Base-by-base conservation (phyloP, 1,284 basidiomycete species). In the Taiwanofungus camphoratus region DNA sequence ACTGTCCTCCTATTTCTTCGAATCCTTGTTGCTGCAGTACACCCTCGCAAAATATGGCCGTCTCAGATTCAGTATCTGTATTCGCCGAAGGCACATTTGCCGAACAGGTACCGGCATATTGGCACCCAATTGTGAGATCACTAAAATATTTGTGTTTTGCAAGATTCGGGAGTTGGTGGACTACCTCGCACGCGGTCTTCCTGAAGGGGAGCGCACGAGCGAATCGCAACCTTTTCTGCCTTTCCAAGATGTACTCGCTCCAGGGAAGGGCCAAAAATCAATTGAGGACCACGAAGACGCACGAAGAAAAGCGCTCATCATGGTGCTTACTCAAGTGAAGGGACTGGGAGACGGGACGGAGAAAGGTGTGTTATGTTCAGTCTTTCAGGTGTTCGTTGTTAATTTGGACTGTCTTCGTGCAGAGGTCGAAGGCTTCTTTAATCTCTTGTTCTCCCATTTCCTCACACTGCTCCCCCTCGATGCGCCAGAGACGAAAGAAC, bases 381-480 rank as follows among this genome's bases (percentile, higher is more conserved):
- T 33, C 24, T 5, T 19, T 21, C 37, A 24, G 16, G 11, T 34
- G 15, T n/a, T 18, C 16, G n/a, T n/a, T n/a, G n/a, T 43, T 5
- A 39, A 36, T 27, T 33, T 42, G 26, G 24, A 30, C 39, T 44
- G n/a, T 6, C 5, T 40, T 21, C 31, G 2, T 41, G 24, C 58
- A 90, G 87, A 90, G 65, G 79, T 81, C 52, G 86, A 90, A 64
- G 87, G 87, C n/a, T 90, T 89, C 63, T 89, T 87, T 71, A 91
- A 90, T 60, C 72, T 90, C 22, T 57, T 90, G 31, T 82, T 77
- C 55, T 74, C 85, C 3, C 85, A 89, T 63, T 58, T 87, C 31
- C 71, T 86, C 50, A 61, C 70, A 4, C 64, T 86, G 7, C 82
- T 76, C 61, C 62, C 76, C 5, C 47, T 65, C 36, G 71, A 76